Evolutionary conservation across 768 basidiomycete species (phyloP), one percentile per base, ranked within the genome.

Genomic region (Trametes meyenii): DNA sequence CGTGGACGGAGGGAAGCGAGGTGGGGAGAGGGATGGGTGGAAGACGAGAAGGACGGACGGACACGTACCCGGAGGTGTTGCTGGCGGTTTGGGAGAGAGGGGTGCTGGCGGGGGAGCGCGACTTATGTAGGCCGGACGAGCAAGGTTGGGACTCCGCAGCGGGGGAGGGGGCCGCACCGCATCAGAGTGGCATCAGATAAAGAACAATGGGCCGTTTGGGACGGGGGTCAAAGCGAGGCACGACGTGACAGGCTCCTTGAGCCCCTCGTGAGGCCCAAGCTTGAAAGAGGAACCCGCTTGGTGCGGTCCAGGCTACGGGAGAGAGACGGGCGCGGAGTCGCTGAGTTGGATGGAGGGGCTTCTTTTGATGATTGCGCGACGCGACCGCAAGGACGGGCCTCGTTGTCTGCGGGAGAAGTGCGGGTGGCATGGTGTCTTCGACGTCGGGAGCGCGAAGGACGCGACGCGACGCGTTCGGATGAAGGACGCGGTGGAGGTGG

Each of bases 111-210:
- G 23, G 16, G 33, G 10, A 5, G 35, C 16, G 35, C 50, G 23
- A 10, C 19, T 23, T 57, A 45, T 51, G 43, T 56, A 46, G 24
- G 42, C 40, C 26, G 7, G 49, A 16, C 29, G 14, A 21, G 26
- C 50, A 56, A 57, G 55, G 61, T 56, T 57, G 21, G 21, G 50
- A 52, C 61, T 61, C 60, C 60, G 60, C 60, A 54, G 45, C 12
- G 43, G 17, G 17, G 16, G 19, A 19, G 43, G 19, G n/a, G 17
- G 17, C 13, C 17, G 43, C 42, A 19, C 29, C 54, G 33, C 54
- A 55, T 45, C 43, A 45, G 43, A 36, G n/a, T 36, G 43, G 26
- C 29, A 62, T 62, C 61, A 55, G 61, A 62, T 62, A 56, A 62
- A 50, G 49, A 33, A 61, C 53, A 55, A 55, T 42, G 60, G 53